Evolutionary conservation across 169 alveolate genomes (phyloP).

Genomic region (Cryptosporidium viatorum): DNA sequence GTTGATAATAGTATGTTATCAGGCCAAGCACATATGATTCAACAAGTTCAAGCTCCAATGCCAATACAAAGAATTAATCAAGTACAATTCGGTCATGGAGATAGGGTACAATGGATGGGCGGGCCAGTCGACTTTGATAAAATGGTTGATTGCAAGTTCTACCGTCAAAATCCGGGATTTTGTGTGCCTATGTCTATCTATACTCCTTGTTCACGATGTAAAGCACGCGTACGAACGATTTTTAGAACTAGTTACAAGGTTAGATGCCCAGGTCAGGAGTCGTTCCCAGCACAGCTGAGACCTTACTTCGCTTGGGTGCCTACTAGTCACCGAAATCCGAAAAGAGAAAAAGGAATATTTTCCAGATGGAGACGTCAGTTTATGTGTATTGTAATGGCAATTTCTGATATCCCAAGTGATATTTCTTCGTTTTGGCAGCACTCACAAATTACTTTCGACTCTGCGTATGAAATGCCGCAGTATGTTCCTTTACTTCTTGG

Average conservation of each 20-base stretch:
- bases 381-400: conserved; percentile 74
- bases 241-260: conserved; percentile 64
- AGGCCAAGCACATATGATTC: background rate
- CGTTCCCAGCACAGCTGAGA: conserved; percentile 66
- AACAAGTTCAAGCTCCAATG: background rate
- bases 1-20: background rate
- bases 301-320: conserved; percentile 70
- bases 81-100: background rate
- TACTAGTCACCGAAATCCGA: conserved; percentile 58
- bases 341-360: conserved; percentile 26
- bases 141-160: conserved; percentile 69
- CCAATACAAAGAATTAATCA: background rate
- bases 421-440: conserved; percentile 41
- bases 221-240: conserved; percentile 63
- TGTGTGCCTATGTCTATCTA: conserved; percentile 74
- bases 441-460: conserved; percentile 24
- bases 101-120: conserved; percentile 40
- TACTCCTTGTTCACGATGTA: conserved; percentile 73
- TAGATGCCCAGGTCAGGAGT: conserved; percentile 62
- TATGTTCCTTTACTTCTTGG: conserved; percentile 45
- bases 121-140: conserved; percentile 52
- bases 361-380: conserved; percentile 74
- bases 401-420: conserved; percentile 37
- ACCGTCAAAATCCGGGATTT: conserved; percentile 74
- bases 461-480: background rate